A percentile compares a stretch with the other conserved stretches of the same genome.
These are phyloP conservation scores for Cercospora nicotianae DNA, from an alignment of 2,329 filamentous ascomycete genomes.

Conservation along the genomic window DNA sequence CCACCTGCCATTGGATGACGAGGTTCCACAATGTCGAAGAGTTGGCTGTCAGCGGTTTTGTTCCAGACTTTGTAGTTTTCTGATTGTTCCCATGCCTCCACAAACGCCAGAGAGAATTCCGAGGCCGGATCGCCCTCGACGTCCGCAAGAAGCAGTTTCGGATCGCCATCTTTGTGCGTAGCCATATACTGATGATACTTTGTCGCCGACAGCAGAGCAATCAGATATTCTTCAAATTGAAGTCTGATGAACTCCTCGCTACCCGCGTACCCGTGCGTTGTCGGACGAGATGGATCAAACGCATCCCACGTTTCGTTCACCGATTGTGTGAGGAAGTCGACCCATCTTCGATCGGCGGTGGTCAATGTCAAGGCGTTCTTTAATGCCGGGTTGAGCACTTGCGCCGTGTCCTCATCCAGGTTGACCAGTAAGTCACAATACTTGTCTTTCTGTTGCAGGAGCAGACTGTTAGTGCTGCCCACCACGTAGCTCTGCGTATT, in stretches of 20 bases:
- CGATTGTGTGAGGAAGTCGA: conserved; percentile 89
- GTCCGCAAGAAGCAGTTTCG: conserved; percentile 61
- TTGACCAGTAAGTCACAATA: conserved; percentile 98
- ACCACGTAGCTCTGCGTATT: conserved; percentile 97
- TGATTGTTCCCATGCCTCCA: conserved; percentile 83
- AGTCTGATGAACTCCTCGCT: conserved; percentile 97
- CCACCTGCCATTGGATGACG: conserved; percentile 91
- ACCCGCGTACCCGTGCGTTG: conserved; percentile 89
- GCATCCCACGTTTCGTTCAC: conserved; percentile 98
- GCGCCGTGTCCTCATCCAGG: conserved; percentile 84
- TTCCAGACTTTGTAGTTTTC: conserved; percentile 93
- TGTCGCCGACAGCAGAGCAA: conserved; percentile 81
- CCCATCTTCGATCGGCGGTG: conserved; percentile 88
- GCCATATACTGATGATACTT: conserved; percentile 70
- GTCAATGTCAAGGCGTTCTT: conserved; percentile 75
- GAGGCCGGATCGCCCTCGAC: conserved; percentile 76
- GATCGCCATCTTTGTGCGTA: conserved; percentile 49
- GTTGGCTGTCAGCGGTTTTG: conserved; percentile 68
- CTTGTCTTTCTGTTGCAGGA: conserved; percentile 89
- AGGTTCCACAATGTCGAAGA: conserved; percentile 93
- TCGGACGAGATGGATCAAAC: conserved; percentile 81
- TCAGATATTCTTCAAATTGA: conserved; percentile 94
- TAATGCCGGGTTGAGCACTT: conserved; percentile 77
- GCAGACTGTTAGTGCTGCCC: conserved; percentile 90
- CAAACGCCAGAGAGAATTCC: conserved; percentile 82